Evolutionary conservation across 352 stramenopile genomes (phyloP).

Genomic region (Halophytophthora polymorphica): DNA sequence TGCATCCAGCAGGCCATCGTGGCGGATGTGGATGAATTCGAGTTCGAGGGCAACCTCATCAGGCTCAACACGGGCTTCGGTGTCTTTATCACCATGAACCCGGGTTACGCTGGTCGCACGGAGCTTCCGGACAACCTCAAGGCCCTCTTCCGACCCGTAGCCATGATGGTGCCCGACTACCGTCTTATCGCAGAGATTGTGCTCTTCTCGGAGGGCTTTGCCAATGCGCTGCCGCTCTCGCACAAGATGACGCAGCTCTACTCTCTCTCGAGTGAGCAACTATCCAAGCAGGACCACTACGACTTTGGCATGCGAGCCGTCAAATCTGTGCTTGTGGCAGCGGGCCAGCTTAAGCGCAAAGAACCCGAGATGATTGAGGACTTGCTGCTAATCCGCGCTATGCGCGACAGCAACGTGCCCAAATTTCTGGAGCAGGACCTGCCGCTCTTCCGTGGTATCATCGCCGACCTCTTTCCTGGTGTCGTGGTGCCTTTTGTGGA

Average conservation of each 20-base stretch:
- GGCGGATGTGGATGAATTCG: conserved; percentile 84
- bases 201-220: conserved; percentile 93
- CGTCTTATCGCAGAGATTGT: conserved; percentile 94
- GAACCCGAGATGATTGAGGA: conserved; percentile 94
- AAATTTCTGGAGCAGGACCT: conserved; percentile 95
- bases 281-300: conserved; percentile 95
- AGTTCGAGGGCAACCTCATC: conserved; percentile 94
- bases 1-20: conserved; percentile 94
- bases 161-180: conserved; percentile 96
- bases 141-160: conserved; percentile 90
- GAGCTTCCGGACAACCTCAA: conserved; percentile 94
- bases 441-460: conserved; percentile 92
- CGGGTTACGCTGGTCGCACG: conserved; percentile 90
- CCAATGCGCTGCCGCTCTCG: conserved; percentile 88
- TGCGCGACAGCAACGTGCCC: conserved; percentile 95
- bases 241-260: conserved; percentile 96
- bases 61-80: conserved; percentile 89
- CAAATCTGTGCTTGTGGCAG: conserved; percentile 93
- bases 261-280: conserved; percentile 89
- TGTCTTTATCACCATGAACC: conserved; percentile 96
- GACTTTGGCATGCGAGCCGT: conserved; percentile 94
- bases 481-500: conserved; percentile 93
- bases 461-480: conserved; percentile 92
- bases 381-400: conserved; percentile 92
- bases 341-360: conserved; percentile 92